Evolutionary conservation across 31 red algal species (phyloP).

Genomic region (Bonnemaisonia californica): DNA sequence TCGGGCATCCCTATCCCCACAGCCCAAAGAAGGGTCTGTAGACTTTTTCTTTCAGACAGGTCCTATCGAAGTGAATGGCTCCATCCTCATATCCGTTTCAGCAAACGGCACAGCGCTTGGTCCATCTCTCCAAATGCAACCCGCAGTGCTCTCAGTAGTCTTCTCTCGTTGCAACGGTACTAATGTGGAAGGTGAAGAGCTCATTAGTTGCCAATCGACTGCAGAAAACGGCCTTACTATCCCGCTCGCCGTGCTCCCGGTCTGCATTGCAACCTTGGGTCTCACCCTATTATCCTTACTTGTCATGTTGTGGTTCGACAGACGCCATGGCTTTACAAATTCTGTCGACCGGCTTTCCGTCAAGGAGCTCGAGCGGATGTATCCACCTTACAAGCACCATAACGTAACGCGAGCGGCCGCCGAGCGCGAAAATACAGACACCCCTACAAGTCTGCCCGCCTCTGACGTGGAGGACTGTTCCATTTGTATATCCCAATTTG

Average conservation of each 20-base stretch:
- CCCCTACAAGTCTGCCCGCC: no score
- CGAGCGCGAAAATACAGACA: no score
- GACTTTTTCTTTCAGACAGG: neutral
- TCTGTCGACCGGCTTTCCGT: conserved; percentile 44
- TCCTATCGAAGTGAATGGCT: neutral
- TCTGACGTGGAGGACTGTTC: conserved; percentile 45
- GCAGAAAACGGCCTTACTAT: neutral
- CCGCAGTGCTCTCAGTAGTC: neutral
- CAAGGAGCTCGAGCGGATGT: conserved; percentile 51
- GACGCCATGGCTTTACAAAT: conserved; percentile 41
- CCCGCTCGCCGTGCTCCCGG: conserved; percentile 43
- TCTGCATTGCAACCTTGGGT: conserved; percentile 35
- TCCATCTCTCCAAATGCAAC: neutral
- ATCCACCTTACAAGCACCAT: conserved; percentile 21
- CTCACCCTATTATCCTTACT: conserved; percentile 33
- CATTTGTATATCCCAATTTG: conserved; percentile 43
- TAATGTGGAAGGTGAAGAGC: neutral
- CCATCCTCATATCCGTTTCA: neutral
- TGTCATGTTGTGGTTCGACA: conserved; percentile 58
- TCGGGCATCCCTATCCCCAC: neutral
- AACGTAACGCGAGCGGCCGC: neutral
- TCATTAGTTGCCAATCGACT: neutral
- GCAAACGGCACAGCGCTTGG: neutral
- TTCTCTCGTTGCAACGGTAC: neutral
- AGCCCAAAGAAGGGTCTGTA: neutral